A percentile compares a stretch with the other conserved stretches of the same genome.
These are phyloP conservation scores for Dianthus caryophyllus DNA, from an alignment of 148 eudicot genomes.

Conservation along the genomic window DNA sequence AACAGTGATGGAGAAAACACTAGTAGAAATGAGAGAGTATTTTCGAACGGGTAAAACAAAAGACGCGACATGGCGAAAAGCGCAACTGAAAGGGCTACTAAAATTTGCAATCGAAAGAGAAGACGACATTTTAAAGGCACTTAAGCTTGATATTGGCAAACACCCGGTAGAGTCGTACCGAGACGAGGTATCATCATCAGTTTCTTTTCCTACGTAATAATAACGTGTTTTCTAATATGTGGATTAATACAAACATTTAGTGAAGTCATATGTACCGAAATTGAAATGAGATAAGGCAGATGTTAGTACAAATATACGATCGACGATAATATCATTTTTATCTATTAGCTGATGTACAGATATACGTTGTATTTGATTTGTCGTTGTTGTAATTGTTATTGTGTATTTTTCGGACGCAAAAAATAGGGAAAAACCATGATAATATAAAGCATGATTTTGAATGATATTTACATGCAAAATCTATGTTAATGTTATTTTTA, in stretches of 20 bases:
- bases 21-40: conserved; percentile 47
- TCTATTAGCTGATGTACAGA: too few relatives aligned
- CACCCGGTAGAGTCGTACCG: conserved; percentile 56
- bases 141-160: conserved; percentile 58
- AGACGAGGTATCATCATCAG: conserved; percentile 47
- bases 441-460: background rate
- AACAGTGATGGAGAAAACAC: conserved; percentile 30
- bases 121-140: conserved; percentile 42
- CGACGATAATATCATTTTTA: too few relatives aligned
- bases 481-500: background rate
- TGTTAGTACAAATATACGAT: too few relatives aligned
- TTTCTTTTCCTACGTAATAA: too few relatives aligned
- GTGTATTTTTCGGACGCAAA: too few relatives aligned
- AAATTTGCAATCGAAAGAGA: conserved; percentile 43
- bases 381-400: too few relatives aligned
- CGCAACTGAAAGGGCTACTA: conserved; percentile 44
- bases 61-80: conserved; percentile 53
- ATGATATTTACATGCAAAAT: background rate
- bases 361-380: too few relatives aligned
- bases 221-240: too few relatives aligned
- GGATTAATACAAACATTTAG: too few relatives aligned
- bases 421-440: background rate
- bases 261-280: too few relatives aligned
- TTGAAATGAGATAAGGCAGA: too few relatives aligned
- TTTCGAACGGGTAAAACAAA: conserved; percentile 55